These are phyloP conservation scores for Starmerella roubikii DNA, from an alignment of 805 yeast genomes.

Conservation along the genomic window DNA sequence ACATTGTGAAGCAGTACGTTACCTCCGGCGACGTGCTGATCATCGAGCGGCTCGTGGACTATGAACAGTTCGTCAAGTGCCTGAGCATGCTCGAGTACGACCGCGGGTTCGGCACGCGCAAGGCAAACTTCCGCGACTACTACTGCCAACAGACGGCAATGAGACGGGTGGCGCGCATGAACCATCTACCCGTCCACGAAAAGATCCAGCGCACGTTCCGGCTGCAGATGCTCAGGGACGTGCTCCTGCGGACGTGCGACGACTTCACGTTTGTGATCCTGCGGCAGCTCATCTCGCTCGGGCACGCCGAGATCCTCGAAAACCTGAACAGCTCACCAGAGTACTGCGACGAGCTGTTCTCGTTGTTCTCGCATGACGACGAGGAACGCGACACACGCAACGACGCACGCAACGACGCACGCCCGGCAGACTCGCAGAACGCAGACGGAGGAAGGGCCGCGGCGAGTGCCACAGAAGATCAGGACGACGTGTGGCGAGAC, in stretches of 20 bases:
- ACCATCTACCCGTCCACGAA: constrained; percentile 35
- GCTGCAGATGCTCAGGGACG: constrained; percentile 72
- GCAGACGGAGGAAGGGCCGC: not conserved
- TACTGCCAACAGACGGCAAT: constrained; percentile 44
- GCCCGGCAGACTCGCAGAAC: not conserved
- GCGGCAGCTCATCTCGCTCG: constrained; percentile 49
- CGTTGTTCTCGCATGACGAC: constrained; percentile 33
- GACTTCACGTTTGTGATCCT: constrained; percentile 62
- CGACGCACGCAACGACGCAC: not conserved
- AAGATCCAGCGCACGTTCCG: constrained; percentile 64
- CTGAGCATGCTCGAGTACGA: constrained; percentile 78
- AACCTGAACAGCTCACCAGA: constrained; percentile 38
- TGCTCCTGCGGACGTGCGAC: constrained; percentile 66
- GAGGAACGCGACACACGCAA: too few species aligned
- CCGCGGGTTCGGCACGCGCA: constrained; percentile 65
- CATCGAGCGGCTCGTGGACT: constrained; percentile 44
- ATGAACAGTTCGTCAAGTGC: constrained; percentile 41
- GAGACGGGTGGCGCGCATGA: constrained; percentile 58
- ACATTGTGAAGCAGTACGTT: constrained; percentile 51
- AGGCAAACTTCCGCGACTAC: constrained; percentile 67
- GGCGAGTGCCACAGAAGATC: too few species aligned
- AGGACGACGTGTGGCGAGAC: too few species aligned
- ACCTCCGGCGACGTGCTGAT: constrained; percentile 57
- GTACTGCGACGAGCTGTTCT: constrained; percentile 48
- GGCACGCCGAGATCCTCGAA: constrained; percentile 54